Evolutionary conservation across 2,329 filamentous ascomycete genomes (phyloP), one percentile per base, ranked within the genome.

Genomic region (Phaeomoniella chlamydospora): DNA sequence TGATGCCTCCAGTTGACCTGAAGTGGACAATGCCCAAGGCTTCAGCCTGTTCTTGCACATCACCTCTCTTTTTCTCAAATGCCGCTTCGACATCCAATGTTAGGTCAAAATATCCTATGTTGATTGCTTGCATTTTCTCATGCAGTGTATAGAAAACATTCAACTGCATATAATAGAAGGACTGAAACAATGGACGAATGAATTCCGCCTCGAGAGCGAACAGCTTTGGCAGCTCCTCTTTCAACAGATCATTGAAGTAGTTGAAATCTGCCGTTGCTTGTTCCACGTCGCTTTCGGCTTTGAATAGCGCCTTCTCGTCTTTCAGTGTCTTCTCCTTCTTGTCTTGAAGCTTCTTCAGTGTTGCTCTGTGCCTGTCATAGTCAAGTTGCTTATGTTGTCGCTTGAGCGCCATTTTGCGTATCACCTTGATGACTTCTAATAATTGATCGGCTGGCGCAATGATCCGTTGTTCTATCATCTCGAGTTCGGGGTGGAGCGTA

Each of bases 81-180:
- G 85, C 87, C 44, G 88, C 88, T 56, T 94, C 85, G 31, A 98
- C 80, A 50, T 93, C 87, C 18, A 83, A 70, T 2, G 81, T 83
- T 35, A 98, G 71, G 57, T 98, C 83, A 58, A 98, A 98, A 62
- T 98, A 98, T 42, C 86, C 86, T 53, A 98, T 98, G 52, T 96
- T 87, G 56, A 92, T 86, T 46, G 72, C 77, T 63, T 98, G 90
- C 90, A 98, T 98, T 61, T 80, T 85, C 61, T 96, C 88, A 57
- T 98, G 90, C 37, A 98, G 69, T 1, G 90, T 98, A 61, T 98
- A 98, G 59, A 96, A 98, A 45, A 98, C 84, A 59, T 98, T 98
- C 45, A 98, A 74, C 60, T 98, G 90, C 90, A 98, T 98, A 67
- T 96, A 98, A 64, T 98, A 98, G 65, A 98, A 98, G 6, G 84